Conservation (phyloP, 441 rosid genomes). For the Croton laevigatus region DNA sequence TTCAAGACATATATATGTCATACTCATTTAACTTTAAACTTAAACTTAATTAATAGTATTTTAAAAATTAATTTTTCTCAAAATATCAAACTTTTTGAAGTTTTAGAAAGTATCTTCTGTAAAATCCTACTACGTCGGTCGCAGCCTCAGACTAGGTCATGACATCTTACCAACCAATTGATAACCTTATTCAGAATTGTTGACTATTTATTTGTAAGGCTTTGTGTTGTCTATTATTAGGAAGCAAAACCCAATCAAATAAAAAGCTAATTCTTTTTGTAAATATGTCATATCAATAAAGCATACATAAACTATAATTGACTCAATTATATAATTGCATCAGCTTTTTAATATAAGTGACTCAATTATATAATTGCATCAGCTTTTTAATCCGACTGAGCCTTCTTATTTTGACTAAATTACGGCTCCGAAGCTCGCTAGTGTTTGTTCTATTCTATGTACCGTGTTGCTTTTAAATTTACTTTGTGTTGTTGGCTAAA, state of each 20-base stretch:
- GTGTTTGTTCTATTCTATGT: background rate
- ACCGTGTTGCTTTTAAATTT: no score
- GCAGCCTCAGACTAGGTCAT: no score
- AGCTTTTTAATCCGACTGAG: background rate
- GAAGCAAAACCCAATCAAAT: background rate
- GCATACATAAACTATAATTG: background rate
- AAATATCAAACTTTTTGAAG: background rate
- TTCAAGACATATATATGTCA: no score
- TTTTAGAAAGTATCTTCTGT: no score
- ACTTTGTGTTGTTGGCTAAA: no score
- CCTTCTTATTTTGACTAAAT: background rate
- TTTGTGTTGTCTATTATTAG: background rate
- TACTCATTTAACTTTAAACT: no score
- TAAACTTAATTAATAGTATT: no score
- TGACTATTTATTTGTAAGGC: background rate
- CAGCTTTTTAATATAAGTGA: background rate
- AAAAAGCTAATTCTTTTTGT: background rate
- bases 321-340: no score
- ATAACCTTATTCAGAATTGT: background rate
- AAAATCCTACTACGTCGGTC: no score
- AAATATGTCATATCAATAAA: background rate
- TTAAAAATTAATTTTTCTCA: no score
- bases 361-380: no score
- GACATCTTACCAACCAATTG: no score
- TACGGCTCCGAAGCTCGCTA: background rate